Percentiles rank a stretch among this genome's conserved stretches.
phyloP scores from a whole-genome alignment of 2,329 filamentous ascomycete species.

The Colletotrichum agaves region DNA sequence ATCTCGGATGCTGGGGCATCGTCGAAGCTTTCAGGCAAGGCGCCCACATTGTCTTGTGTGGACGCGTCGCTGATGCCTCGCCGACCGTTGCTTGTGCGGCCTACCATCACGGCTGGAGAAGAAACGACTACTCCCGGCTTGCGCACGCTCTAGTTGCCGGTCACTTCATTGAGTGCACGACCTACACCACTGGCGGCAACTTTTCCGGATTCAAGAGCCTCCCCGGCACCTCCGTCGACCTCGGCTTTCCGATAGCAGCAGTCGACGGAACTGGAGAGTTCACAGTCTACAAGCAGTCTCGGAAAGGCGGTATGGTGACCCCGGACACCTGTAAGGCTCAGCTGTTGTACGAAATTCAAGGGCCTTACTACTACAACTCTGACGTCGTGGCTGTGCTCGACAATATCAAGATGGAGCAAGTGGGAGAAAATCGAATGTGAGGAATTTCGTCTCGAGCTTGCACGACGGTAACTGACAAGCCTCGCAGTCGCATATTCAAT shows the following conservation, averaged over 20 bases:
- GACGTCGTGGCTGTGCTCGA: constrained; percentile 55
- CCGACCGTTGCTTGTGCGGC: constrained; percentile 63
- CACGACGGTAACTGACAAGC: background rate
- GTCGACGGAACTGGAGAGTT: constrained; percentile 56
- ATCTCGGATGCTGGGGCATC: constrained; percentile 58
- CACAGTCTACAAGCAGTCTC: constrained; percentile 58
- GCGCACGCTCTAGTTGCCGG: constrained; percentile 59
- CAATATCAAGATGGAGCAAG: constrained; percentile 57
- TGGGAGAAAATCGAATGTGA: constrained; percentile 48
- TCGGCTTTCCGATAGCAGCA: constrained; percentile 62
- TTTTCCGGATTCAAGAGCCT: constrained; percentile 60
- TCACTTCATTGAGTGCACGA: constrained; percentile 62
- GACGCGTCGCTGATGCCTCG: constrained; percentile 56
- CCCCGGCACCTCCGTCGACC: constrained; percentile 46
- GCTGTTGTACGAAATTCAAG: constrained; percentile 50
- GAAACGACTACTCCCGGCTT: constrained; percentile 56
- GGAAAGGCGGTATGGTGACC: constrained; percentile 40
- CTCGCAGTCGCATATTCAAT: constrained; percentile 30
- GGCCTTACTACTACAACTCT: constrained; percentile 55
- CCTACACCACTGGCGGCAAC: constrained; percentile 63
- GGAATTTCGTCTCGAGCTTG: background rate
- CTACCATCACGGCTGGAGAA: constrained; percentile 61
- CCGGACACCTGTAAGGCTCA: constrained; percentile 50
- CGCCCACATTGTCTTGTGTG: constrained; percentile 56
- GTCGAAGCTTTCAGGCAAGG: constrained; percentile 54